These are phyloP conservation scores for Fraxinus xanthoxyloides DNA, from an alignment of 305 asterid genomes.

Conservation along the genomic window DNA sequence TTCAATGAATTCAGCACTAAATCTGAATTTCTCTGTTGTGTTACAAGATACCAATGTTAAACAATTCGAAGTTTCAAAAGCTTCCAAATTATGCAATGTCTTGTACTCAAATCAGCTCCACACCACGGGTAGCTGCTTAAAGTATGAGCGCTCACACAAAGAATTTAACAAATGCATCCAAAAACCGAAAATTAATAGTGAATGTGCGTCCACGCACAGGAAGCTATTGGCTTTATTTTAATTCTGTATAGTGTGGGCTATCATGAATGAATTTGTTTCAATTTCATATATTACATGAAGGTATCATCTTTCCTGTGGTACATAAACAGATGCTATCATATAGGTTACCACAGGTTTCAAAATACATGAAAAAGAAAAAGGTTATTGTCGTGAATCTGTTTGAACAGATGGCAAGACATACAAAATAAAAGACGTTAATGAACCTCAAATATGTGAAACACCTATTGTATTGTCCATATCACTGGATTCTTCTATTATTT, in stretches of 20 bases:
- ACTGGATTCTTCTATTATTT: background rate
- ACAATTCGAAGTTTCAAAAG: background rate
- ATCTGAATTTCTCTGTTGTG: constrained; percentile 80
- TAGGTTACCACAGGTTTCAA: background rate
- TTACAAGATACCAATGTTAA: constrained; percentile 16
- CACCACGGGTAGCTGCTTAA: background rate
- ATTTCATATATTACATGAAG: background rate
- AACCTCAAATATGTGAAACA: background rate
- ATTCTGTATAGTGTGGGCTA: background rate
- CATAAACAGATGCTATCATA: constrained; percentile 4
- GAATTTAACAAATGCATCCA: constrained; percentile 2
- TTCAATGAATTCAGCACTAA: constrained; percentile 97
- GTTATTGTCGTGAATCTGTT: background rate
- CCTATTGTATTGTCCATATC: background rate
- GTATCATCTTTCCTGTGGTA: constrained; percentile 10
- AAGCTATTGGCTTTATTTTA: background rate
- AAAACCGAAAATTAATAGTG: background rate
- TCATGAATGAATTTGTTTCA: background rate
- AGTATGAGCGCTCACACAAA: background rate
- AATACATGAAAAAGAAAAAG: background rate
- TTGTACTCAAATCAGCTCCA: constrained; percentile 16
- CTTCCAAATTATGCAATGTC: background rate
- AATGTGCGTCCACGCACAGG: background rate
- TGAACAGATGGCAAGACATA: background rate
- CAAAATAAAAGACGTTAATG: background rate